These are phyloP conservation scores for Voacanga thouarsii DNA, from an alignment of 257 asterid genomes.

Conservation along the genomic window DNA sequence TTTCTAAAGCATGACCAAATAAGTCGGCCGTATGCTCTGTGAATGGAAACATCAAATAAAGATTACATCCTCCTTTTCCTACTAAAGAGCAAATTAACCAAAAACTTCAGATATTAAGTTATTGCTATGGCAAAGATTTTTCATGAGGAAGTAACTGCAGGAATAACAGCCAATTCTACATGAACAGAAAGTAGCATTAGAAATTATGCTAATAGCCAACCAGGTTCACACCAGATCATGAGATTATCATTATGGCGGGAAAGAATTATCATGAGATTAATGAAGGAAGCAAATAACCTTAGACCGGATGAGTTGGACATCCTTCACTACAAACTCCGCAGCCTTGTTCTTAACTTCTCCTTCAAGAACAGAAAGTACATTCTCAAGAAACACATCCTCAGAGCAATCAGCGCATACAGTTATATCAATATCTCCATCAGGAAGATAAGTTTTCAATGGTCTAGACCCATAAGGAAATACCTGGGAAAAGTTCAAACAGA, in stretches of 20 bases:
- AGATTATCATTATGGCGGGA: not conserved
- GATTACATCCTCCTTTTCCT: not conserved
- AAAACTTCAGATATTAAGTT: not conserved
- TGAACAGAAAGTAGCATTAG: no score
- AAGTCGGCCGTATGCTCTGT: no score
- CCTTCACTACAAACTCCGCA: conserved; percentile 68
- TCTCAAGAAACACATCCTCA: conserved; percentile 59
- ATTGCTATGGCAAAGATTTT: not conserved
- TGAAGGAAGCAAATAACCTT: conserved; percentile 50
- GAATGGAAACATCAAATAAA: no score
- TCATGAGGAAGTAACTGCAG: no score
- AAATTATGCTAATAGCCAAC: no score
- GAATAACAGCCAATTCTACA: no score
- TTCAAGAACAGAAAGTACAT: conserved; percentile 57
- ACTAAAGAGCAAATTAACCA: not conserved
- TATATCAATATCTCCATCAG: conserved; percentile 96
- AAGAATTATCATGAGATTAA: conserved; percentile 9
- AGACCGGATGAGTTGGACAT: conserved; percentile 79
- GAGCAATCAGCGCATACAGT: conserved; percentile 62
- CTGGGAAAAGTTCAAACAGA: conserved; percentile 39
- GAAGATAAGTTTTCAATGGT: conserved; percentile 89
- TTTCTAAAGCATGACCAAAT: no score
- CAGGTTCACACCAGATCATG: no score
- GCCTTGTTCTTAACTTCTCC: conserved; percentile 49
- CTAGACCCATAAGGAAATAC: conserved; percentile 91